phyloP scores from a whole-genome alignment of 495 filamentous ascomycete genomes.

The Physcia stellaris region DNA sequence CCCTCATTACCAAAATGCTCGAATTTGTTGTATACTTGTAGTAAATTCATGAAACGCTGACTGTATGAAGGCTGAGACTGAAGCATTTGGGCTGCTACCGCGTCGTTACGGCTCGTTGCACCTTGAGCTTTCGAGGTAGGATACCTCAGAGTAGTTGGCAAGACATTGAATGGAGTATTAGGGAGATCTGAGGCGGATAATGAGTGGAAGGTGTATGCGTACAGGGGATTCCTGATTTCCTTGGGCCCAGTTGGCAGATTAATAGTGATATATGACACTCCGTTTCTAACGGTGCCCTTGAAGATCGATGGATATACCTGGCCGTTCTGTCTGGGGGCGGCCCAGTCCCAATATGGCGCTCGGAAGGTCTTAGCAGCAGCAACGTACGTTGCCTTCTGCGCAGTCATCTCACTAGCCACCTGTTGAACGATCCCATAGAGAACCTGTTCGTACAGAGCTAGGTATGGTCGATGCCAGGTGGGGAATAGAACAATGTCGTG shows the following conservation, averaged over 20 bases:
- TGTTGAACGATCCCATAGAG: conserved; percentile 13
- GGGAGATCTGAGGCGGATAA: conserved; percentile 6
- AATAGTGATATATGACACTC: conserved; percentile 22
- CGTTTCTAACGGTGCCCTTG: conserved; percentile 3
- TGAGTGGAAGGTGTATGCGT: conserved; percentile 14
- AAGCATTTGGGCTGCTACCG: conserved; percentile 1
- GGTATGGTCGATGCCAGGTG: conserved; percentile 30
- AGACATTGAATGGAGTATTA: conserved; percentile 5
- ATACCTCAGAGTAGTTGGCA: conserved; percentile 1
- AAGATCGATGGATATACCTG: conserved; percentile 8
- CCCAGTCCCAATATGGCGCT: conserved; percentile 44
- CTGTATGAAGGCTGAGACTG: conserved; percentile 3
- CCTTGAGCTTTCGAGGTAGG: conserved; percentile 1
- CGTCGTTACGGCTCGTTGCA: conserved; percentile 1
- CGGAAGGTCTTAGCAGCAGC: conserved; percentile 33
- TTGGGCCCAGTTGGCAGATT: conserved; percentile 19
- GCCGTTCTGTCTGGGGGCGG: conserved; percentile 17
- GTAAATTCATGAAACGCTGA: conserved; percentile 6
- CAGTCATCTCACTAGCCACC: conserved; percentile 10
- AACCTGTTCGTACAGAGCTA: conserved; percentile 26
- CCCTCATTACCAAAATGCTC: conserved; percentile 4
- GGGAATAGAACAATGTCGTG: conserved; percentile 30
- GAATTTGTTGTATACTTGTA: conserved; percentile 3
- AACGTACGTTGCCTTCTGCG: conserved; percentile 11
- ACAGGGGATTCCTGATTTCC: conserved; percentile 21